phyloP scores from a whole-genome alignment of 1,139 yeast genomes.

The Yamadazyma dendronema region DNA sequence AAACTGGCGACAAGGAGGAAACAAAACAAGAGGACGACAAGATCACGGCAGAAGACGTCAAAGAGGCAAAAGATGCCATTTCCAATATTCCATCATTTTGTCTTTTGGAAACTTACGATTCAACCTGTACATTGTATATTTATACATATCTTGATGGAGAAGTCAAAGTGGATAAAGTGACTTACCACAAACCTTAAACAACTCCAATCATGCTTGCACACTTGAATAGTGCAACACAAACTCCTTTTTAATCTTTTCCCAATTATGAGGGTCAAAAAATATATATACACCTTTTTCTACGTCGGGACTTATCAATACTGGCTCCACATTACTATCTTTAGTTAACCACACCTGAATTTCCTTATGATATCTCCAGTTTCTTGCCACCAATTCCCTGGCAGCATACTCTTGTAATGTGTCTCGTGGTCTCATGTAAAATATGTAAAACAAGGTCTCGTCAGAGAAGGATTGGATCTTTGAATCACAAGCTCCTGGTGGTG shows the following conservation, averaged over 20 bases:
- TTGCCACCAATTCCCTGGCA: constrained; percentile 80
- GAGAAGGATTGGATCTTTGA: constrained; percentile 73
- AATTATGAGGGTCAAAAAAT: constrained; percentile 91
- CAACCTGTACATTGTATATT: constrained; percentile 76
- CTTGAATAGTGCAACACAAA: constrained; percentile 65
- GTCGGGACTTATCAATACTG: constrained; percentile 77
- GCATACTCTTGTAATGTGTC: constrained; percentile 93
- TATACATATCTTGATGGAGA: constrained; percentile 80
- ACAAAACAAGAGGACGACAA: constrained; percentile 14
- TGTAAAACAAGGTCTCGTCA: constrained; percentile 90
- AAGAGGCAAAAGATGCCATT: constrained; percentile 6
- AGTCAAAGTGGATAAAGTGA: constrained; percentile 88
- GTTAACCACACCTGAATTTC: constrained; percentile 96
- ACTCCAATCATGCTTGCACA: constrained; percentile 42
- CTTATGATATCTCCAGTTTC: constrained; percentile 98
- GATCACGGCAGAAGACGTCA: constrained; percentile 12
- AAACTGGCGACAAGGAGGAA: constrained; percentile 2
- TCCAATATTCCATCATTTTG: constrained; percentile 79
- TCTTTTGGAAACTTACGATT: constrained; percentile 76
- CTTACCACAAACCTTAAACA: constrained; percentile 58
- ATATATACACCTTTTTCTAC: constrained; percentile 95
- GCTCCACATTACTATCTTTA: constrained; percentile 88
- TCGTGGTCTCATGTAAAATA: constrained; percentile 91
- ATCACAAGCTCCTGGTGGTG: constrained; percentile 52
- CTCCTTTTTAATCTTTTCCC: constrained; percentile 93